A percentile compares a stretch with the other conserved stretches of the same genome.
Evolutionary conservation across 2,329 filamentous ascomycete genomes (phyloP).

Genomic region (Ascochyta koolunga): DNA sequence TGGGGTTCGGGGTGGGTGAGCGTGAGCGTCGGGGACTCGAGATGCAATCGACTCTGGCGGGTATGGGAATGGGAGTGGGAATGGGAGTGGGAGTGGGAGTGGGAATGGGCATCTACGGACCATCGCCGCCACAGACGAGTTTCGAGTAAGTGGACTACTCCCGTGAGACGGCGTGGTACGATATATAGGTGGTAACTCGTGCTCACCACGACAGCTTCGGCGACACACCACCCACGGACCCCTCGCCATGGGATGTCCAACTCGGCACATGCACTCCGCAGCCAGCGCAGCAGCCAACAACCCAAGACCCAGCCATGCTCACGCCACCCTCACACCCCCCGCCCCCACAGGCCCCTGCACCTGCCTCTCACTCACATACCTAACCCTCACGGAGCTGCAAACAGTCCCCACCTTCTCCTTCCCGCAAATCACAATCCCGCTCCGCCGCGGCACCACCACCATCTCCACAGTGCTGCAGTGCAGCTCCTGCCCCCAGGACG

Average conservation of each 20-base stretch:
- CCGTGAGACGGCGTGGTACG: too few species aligned
- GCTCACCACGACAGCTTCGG: too few species aligned
- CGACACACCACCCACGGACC: conserved; percentile 26
- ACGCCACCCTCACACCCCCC: too few species aligned
- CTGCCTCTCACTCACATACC: conserved; percentile 55
- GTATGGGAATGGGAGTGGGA: too few species aligned
- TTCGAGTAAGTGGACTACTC: conserved; percentile 27
- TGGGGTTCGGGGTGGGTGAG: neutral
- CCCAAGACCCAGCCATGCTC: too few species aligned
- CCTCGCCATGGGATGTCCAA: conserved; percentile 33
- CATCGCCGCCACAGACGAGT: conserved; percentile 5
- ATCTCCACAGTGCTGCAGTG: too few species aligned
- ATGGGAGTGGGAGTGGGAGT: too few species aligned
- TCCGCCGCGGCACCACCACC: too few species aligned
- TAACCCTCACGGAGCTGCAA: conserved; percentile 52
- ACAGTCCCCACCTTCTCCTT: conserved; percentile 49
- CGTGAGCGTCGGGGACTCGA: too few species aligned
- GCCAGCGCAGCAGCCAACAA: too few species aligned
- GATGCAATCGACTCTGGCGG: too few species aligned
- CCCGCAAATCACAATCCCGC: conserved; percentile 49
- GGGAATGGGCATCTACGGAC: neutral
- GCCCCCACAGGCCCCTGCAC: conserved; percentile 41
- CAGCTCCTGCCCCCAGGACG: conserved; percentile 53
- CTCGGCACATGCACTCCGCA: neutral
- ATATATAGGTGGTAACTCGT: too few species aligned